Percentiles rank a stretch among this genome's conserved stretches.
Evolutionary conservation across 2,329 filamentous ascomycete genomes (phyloP).

Genomic region (Cercospora sp.): DNA sequence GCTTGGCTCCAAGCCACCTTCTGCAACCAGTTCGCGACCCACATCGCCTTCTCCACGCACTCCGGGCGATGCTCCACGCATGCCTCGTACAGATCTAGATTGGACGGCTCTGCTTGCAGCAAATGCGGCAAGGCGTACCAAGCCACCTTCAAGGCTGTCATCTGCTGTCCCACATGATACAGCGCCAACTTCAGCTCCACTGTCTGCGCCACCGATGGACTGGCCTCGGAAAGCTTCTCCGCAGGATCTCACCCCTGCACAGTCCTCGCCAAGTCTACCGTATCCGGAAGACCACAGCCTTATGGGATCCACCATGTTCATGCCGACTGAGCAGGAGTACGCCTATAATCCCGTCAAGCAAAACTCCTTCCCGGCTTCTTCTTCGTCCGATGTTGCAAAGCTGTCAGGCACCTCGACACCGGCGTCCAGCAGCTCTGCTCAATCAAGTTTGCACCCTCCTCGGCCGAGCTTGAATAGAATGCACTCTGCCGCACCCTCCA

Average conservation of each 20-base stretch:
- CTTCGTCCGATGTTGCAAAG: background rate
- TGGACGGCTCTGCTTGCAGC: conserved; percentile 35
- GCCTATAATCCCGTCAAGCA: conserved; percentile 38
- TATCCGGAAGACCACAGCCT: conserved; percentile 45
- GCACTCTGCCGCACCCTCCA: conserved; percentile 11
- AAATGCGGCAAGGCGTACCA: conserved; percentile 30
- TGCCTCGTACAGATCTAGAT: conserved; percentile 37
- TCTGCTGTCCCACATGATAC: conserved; percentile 25
- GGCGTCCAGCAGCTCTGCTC: conserved; percentile 7
- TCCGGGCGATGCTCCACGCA: conserved; percentile 29
- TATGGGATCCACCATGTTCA: conserved; percentile 40
- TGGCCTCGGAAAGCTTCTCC: conserved; percentile 9
- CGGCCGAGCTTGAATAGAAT: conserved; percentile 18
- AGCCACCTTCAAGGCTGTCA: conserved; percentile 33
- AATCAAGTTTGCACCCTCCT: conserved; percentile 10
- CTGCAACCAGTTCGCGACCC: conserved; percentile 31
- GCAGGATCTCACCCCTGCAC: conserved; percentile 34
- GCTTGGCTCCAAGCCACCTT: conserved; percentile 25
- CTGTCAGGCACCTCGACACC: conserved; percentile 4
- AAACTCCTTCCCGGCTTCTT: conserved; percentile 13
- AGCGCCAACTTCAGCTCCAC: conserved; percentile 3
- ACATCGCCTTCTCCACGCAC: conserved; percentile 31
- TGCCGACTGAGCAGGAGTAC: conserved; percentile 48
- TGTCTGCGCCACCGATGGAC: background rate
- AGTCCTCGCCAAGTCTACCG: conserved; percentile 40